Percentiles rank a stretch among this genome's conserved stretches.
Conservation (phyloP, 306 rosid species). For the Morella rubra region DNA sequence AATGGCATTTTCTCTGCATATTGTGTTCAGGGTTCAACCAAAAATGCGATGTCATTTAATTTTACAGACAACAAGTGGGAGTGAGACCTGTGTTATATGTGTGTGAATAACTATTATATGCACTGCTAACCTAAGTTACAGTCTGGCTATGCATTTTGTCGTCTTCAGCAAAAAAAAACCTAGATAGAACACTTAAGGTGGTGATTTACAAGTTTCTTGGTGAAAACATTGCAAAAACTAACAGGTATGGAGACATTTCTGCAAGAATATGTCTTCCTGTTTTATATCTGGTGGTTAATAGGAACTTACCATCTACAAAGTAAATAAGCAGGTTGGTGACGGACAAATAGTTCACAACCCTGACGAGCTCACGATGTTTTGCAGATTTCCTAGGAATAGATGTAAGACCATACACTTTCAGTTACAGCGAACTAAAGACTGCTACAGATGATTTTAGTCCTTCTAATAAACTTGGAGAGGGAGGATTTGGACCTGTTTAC, state of each 20-base stretch:
- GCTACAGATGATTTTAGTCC: conserved; percentile 65
- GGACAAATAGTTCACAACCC: background rate
- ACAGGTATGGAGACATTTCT: background rate
- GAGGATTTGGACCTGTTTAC: conserved; percentile 87
- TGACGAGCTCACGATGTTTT: conserved; percentile 19
- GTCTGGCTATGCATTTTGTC: background rate
- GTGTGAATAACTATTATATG: background rate
- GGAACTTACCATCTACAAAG: background rate
- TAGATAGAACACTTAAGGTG: background rate
- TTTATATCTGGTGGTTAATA: background rate
- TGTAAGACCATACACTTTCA: conserved; percentile 62
- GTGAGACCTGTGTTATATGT: too few relatives aligned
- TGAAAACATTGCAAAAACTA: background rate
- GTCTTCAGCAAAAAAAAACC: background rate
- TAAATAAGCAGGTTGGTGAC: background rate
- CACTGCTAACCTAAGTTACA: background rate
- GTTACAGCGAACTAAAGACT: conserved; percentile 53
- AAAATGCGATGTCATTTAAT: background rate
- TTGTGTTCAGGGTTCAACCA: background rate
- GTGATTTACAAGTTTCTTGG: background rate
- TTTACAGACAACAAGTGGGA: too few relatives aligned
- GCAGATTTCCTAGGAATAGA: conserved; percentile 73
- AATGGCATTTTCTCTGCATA: background rate
- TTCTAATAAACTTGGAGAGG: conserved; percentile 72
- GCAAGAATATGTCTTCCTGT: background rate